phyloP scores from a whole-genome alignment of 306 rosid genomes.

The Lupinus albus region DNA sequence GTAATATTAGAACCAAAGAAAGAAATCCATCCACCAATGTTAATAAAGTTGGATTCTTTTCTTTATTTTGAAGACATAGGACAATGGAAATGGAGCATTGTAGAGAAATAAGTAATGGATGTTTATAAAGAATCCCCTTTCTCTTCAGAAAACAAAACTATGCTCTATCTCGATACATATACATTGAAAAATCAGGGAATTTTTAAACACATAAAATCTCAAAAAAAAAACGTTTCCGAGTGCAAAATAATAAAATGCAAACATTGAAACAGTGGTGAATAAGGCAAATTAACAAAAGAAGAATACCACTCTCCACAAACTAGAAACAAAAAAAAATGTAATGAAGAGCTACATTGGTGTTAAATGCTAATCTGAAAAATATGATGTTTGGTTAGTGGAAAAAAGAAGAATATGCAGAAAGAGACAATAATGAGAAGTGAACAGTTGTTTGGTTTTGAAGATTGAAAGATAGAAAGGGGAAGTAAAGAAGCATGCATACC shows the following conservation, averaged over 20 bases:
- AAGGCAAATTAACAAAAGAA: slow-evolving; percentile 21
- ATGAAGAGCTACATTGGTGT: not conserved
- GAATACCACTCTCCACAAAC: not conserved
- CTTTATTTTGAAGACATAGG: slow-evolving; percentile 61
- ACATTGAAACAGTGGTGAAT: slow-evolving; percentile 9
- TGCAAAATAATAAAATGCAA: slow-evolving; percentile 5
- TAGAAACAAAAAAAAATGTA: not conserved
- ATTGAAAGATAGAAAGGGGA: slow-evolving; percentile 32
- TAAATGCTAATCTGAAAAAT: not conserved
- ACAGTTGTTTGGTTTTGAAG: not conserved
- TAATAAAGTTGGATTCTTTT: slow-evolving; percentile 58
- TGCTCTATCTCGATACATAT: not conserved
- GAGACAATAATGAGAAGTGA: not conserved
- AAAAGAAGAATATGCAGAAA: not conserved
- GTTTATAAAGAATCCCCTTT: slow-evolving; percentile 50
- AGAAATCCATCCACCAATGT: not conserved
- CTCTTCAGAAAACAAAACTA: slow-evolving; percentile 22
- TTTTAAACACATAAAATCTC: slow-evolving; percentile 16
- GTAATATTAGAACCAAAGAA: slow-evolving; percentile 2
- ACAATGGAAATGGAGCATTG: slow-evolving; percentile 29
- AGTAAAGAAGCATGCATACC: slow-evolving; percentile 43
- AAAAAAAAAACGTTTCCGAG: not conserved
- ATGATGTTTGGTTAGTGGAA: not conserved
- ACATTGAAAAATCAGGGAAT: slow-evolving; percentile 37
- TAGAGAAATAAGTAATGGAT: slow-evolving; percentile 45